Conservation (phyloP, 495 filamentous ascomycete species). For the Podospora pseudocomata region DNA sequence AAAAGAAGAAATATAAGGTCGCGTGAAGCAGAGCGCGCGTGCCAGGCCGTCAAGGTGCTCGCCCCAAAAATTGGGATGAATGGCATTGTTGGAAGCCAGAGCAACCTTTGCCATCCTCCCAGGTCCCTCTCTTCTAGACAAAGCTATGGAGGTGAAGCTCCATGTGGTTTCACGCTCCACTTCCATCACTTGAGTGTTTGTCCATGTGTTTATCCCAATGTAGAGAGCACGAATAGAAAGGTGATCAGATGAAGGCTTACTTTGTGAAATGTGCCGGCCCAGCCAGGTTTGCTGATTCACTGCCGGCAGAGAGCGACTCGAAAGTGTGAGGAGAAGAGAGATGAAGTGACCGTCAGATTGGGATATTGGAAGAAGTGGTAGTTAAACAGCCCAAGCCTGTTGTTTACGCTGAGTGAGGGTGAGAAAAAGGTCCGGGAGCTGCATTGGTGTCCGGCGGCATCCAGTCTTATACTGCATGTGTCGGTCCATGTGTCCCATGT, state of each 20-base stretch:
- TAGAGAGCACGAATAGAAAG: not conserved
- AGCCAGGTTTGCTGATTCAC: not conserved
- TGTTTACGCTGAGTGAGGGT: not conserved
- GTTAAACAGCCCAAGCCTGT: not conserved
- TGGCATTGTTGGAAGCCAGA: not conserved
- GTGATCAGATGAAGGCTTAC: not conserved
- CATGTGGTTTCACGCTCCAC: not conserved
- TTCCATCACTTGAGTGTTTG: too few species aligned
- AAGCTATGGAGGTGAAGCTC: not conserved
- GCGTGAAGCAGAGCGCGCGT: not conserved
- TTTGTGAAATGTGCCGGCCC: not conserved
- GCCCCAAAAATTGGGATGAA: constrained; percentile 2
- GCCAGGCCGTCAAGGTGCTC: not conserved
- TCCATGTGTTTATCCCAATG: too few species aligned
- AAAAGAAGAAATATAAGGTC: constrained; percentile 12
- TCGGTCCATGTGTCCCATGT: constrained; percentile 20
- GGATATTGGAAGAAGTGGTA: not conserved
- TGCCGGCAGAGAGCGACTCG: not conserved
- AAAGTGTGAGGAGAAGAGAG: constrained; percentile 10
- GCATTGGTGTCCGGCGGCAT: constrained; percentile 18
- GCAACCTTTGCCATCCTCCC: not conserved
- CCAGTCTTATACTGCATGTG: constrained; percentile 27
- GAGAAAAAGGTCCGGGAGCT: constrained; percentile 15
- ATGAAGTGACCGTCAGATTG: not conserved
- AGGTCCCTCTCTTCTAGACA: not conserved